These are phyloP conservation scores for Entamoeba dispar DNA, from an alignment of 208 protist species.

Conservation along the genomic window DNA sequence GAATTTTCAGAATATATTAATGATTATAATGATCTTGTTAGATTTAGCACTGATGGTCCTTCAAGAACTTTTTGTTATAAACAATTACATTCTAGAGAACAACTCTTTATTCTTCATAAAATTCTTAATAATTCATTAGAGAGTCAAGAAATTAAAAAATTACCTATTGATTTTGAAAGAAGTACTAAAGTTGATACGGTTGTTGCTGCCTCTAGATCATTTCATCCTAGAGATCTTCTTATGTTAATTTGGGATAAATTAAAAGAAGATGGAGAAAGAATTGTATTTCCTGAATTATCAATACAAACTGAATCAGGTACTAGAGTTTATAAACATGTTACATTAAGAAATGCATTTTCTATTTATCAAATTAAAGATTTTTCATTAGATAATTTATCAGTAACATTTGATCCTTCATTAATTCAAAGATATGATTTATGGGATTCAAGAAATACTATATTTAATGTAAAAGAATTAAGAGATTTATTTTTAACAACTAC, in stretches of 20 bases:
- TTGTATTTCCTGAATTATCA: not conserved
- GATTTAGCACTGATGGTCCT: not conserved
- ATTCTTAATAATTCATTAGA: not conserved
- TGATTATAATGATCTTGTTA: not conserved
- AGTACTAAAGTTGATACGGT: not conserved
- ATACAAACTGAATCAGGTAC: not conserved
- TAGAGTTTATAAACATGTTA: not conserved
- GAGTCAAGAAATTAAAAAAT: not conserved
- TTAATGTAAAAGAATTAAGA: not conserved
- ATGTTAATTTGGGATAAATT: constrained; percentile 17
- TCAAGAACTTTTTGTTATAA: not conserved
- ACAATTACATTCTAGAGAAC: not conserved
- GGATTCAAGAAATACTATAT: not conserved
- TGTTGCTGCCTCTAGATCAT: not conserved
- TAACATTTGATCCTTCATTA: not conserved
- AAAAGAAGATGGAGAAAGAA: constrained; percentile 11
- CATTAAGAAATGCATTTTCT: not conserved
- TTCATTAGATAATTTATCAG: not conserved
- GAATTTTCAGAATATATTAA: not conserved
- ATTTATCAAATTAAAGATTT: not conserved
- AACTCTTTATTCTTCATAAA: not conserved
- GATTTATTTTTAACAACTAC: not conserved
- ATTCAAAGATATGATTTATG: not conserved
- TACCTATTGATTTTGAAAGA: not conserved
- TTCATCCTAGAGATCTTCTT: not conserved